Evolutionary conservation across 2,329 filamentous ascomycete genomes (phyloP).

Genomic region (Arthrobotrys pseudoclavata): DNA sequence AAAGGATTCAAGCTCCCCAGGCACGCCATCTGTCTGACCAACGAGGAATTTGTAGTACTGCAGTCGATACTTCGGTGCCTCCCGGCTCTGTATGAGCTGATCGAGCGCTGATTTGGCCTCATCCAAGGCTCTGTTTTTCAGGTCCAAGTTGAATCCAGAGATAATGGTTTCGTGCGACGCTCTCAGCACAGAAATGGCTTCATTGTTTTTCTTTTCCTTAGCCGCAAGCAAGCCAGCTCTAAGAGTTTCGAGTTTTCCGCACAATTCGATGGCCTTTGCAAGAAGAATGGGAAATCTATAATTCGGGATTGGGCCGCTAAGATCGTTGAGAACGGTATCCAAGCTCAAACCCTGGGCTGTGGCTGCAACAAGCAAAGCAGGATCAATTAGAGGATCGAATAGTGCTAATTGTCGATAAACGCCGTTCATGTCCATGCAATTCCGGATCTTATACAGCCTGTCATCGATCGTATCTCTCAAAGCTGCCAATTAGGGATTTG

Average conservation of each 20-base stretch:
- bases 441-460: conserved; percentile 65
- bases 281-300: conserved; percentile 64
- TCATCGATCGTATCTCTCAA: conserved; percentile 63
- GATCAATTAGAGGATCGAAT: conserved; percentile 64
- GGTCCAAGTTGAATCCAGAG: conserved; percentile 51
- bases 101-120: conserved; percentile 61
- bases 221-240: conserved; percentile 55
- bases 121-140: conserved; percentile 56
- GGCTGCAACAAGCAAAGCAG: conserved; percentile 61
- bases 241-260: conserved; percentile 62
- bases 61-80: conserved; percentile 33
- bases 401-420: conserved; percentile 60
- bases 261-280: conserved; percentile 63
- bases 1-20: conserved; percentile 61
- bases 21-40: conserved; percentile 51
- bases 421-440: conserved; percentile 65
- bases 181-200: conserved; percentile 61
- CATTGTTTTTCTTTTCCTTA: conserved; percentile 63
- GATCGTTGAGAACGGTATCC: conserved; percentile 30
- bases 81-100: conserved; percentile 22
- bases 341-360: conserved; percentile 62
- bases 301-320: conserved; percentile 63
- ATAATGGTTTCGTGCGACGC: conserved; percentile 56
- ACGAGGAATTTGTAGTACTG: conserved; percentile 36
- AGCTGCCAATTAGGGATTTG: conserved; percentile 49